Base-by-base conservation (phyloP, 2,329 filamentous ascomycete genomes). In the Fusarium odoratissimum region DNA sequence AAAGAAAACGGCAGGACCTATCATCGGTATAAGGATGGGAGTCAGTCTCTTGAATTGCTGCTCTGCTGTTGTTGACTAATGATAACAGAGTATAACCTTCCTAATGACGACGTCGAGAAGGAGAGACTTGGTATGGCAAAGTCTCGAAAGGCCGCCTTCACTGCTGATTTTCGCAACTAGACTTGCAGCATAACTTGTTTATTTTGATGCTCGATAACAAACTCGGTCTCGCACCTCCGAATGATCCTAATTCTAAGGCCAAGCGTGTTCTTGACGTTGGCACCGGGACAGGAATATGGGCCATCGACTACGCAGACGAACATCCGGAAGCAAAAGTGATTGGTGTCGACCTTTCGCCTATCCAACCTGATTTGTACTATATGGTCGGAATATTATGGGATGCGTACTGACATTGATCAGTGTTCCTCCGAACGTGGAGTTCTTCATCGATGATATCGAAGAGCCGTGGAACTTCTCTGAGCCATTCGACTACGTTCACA, bases 401-500 rank as follows among this genome's bases (percentile, higher is more conserved):
- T 8, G 8, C 31, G 23, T 4, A 23, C n/a, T 58, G 6, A 70
- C n/a, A 13, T 6, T 7, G 5, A 1, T 0, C 12, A 75, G 73
- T 49, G 67, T 74, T 11, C 73, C 73, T 1, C 72, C 70, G 1
- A 74, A 75, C 10, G 68, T 75, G 3, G 63, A 70, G 23, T 75
- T 75, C n/a, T 63, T 72, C 2, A 37, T 74, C 8, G 73, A 75
- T 14, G 68, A 75, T 23, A 63, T 75, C 3, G 73, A 75, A 28
- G 68, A 75, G 12, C 52, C 69, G 8, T 75, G 73, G 71, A 64
- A 59, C 12, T 64, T 64, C 25, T 56, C 56, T 4, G 45, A 70
- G 6, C 73, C 61, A 3, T 75, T 75, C n/a, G 71, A 75, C 40
- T 75, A 75, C 14, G 28, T 75, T 31, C 71, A 75, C 21, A 75